These are phyloP conservation scores for Ambrosia artemisiifolia DNA, from an alignment of 129 eudicot genomes.

Conservation along the genomic window DNA sequence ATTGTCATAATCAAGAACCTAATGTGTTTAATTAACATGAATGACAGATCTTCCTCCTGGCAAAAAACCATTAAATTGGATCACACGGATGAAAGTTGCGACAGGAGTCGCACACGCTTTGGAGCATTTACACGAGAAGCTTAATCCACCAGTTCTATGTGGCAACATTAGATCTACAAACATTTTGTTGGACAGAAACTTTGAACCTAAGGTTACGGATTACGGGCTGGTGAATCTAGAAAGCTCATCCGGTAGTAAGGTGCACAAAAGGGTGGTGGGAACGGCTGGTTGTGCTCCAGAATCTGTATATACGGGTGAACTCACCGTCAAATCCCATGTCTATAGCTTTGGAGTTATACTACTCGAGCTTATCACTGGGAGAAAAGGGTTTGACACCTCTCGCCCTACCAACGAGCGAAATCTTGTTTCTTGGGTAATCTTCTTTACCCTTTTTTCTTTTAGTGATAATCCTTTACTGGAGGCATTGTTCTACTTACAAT, in stretches of 20 bases:
- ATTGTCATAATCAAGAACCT: not conserved
- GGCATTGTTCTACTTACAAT: no score
- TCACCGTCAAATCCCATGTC: conserved; percentile 59
- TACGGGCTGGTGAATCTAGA: conserved; percentile 68
- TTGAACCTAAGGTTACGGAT: conserved; percentile 57
- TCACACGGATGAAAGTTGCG: conserved; percentile 62
- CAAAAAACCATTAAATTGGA: conserved; percentile 56
- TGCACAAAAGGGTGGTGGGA: conserved; percentile 48
- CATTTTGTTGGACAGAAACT: conserved; percentile 46
- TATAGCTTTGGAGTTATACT: conserved; percentile 74
- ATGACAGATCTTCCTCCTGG: conserved; percentile 38
- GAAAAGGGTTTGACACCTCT: conserved; percentile 53
- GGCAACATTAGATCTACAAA: conserved; percentile 60
- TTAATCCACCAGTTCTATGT: conserved; percentile 56
- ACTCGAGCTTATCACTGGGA: conserved; percentile 65
- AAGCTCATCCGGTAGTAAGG: conserved; percentile 27
- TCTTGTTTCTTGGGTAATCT: conserved; percentile 68
- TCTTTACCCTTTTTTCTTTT: not conserved
- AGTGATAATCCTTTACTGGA: not conserved
- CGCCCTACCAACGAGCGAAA: conserved; percentile 53
- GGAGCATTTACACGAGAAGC: conserved; percentile 65
- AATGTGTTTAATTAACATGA: not conserved
- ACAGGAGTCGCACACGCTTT: conserved; percentile 64
- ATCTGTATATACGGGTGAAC: conserved; percentile 52
- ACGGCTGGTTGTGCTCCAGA: conserved; percentile 66